Conservation (phyloP, 2,329 filamentous ascomycete genomes). For the Rhinocladiella similis region DNA sequence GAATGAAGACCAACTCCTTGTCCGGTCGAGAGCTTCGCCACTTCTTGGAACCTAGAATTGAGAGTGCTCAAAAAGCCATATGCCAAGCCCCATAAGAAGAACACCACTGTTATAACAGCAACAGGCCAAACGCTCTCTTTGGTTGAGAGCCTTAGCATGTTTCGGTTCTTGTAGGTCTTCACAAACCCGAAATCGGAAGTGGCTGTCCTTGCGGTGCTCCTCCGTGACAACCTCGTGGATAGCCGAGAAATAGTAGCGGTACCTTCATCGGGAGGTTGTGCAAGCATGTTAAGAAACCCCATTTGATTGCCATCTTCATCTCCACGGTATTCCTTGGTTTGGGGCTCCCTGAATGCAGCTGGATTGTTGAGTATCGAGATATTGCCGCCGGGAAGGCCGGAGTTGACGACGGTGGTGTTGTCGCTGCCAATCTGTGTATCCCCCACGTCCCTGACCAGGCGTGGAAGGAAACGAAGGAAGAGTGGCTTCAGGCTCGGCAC, state of each 20-base stretch:
- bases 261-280: conserved; percentile 14
- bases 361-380: conserved; percentile 29
- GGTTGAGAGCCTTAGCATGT: conserved; percentile 59
- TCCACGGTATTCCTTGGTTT: conserved; percentile 24
- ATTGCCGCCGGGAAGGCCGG: conserved; percentile 8
- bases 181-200: conserved; percentile 63
- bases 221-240: conserved; percentile 37
- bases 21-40: conserved; percentile 49
- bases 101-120: conserved; percentile 72
- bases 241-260: conserved; percentile 20
- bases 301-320: conserved; percentile 28
- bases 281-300: conserved; percentile 31
- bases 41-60: conserved; percentile 62
- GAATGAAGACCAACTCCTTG: conserved; percentile 57
- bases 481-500: conserved; percentile 91
- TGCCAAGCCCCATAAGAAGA: conserved; percentile 87
- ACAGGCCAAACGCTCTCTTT: conserved; percentile 59
- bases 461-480: conserved; percentile 63
- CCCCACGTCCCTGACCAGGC: conserved; percentile 53
- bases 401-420: conserved; percentile 17
- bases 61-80: conserved; percentile 84
- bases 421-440: conserved; percentile 27
- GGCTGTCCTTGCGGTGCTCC: conserved; percentile 25
- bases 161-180: conserved; percentile 56
- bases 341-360: conserved; percentile 25